Conservation (phyloP, 768 basidiomycete species). For the Phanerochaete carnosa region DNA sequence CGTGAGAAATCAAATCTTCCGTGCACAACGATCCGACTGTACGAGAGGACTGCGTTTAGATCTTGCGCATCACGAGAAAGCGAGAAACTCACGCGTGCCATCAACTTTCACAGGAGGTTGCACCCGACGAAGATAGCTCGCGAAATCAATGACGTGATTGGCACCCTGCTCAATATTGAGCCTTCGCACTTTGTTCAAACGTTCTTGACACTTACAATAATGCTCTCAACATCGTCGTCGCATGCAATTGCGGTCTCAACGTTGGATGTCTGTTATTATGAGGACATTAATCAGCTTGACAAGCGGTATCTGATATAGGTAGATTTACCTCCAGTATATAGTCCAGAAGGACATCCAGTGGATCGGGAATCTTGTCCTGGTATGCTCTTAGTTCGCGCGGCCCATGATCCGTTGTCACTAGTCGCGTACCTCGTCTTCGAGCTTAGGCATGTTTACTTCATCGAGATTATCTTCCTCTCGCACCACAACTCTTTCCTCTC, state of each 20-base stretch:
- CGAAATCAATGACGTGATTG: not conserved
- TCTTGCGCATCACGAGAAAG: not conserved
- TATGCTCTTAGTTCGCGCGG: too few relatives aligned
- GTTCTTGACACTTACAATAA: slow-evolving; percentile 2
- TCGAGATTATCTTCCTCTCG: too few relatives aligned
- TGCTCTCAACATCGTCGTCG: slow-evolving; percentile 6
- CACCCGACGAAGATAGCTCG: not conserved
- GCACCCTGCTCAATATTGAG: not conserved
- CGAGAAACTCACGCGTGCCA: not conserved
- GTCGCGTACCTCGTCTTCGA: too few relatives aligned
- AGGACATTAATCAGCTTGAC: not conserved
- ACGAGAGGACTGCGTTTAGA: too few relatives aligned
- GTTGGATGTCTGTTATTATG: not conserved
- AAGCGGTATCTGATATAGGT: too few relatives aligned
- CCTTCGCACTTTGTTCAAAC: not conserved
- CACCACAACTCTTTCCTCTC: too few relatives aligned
- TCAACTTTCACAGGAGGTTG: not conserved
- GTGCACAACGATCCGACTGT: slow-evolving; percentile 1
- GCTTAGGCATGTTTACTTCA: too few relatives aligned
- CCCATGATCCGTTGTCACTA: too few relatives aligned
- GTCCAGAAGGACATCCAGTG: slow-evolving; percentile 15
- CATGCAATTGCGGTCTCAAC: slow-evolving; percentile 17
- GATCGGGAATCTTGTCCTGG: too few relatives aligned
- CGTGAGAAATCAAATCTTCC: not conserved
- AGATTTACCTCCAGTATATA: slow-evolving; percentile 20